Percentiles rank a stretch among this genome's conserved stretches.
Conservation (phyloP, 805 yeast genomes). For the Candida easanensis region DNA sequence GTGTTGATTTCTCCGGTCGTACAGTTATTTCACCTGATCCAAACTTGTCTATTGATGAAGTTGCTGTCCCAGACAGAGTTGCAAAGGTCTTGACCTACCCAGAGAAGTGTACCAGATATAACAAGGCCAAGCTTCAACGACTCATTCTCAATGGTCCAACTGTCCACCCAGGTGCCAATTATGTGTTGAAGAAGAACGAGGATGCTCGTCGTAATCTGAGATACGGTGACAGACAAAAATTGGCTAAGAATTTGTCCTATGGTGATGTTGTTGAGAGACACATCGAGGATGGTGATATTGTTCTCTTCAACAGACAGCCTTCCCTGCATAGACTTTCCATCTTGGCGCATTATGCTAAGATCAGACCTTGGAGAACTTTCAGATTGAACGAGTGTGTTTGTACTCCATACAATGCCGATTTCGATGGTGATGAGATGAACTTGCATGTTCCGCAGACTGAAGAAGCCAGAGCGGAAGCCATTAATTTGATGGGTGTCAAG, state of each 20-base stretch:
- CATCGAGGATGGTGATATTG: constrained; percentile 95
- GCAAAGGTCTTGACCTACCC: constrained; percentile 96
- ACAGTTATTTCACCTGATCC: constrained; percentile 99
- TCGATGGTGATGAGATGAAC: constrained; percentile 99
- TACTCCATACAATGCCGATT: constrained; percentile 98
- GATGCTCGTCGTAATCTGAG: constrained; percentile 82
- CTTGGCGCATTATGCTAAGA: constrained; percentile 91
- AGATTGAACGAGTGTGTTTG: constrained; percentile 98
- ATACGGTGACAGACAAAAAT: constrained; percentile 77
- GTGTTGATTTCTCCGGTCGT: constrained; percentile 98
- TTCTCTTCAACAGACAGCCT: constrained; percentile 95
- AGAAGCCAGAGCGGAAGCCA: constrained; percentile 99
- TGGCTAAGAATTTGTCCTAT: constrained; percentile 71
- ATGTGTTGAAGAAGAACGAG: constrained; percentile 78
- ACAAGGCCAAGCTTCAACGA: constrained; percentile 69
- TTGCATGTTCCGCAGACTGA: constrained; percentile 98
- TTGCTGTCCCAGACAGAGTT: constrained; percentile 96
- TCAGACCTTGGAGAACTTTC: constrained; percentile 97
- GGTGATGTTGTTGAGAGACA: constrained; percentile 98
- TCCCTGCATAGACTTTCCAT: constrained; percentile 93
- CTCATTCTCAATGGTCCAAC: constrained; percentile 83
- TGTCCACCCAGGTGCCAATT: constrained; percentile 95
- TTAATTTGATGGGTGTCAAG: constrained; percentile 96
- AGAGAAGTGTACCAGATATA: constrained; percentile 88
- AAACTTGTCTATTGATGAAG: constrained; percentile 89